Conservation (phyloP, 2,329 filamentous ascomycete species). For the Pseudogymnoascus sp. region DNA sequence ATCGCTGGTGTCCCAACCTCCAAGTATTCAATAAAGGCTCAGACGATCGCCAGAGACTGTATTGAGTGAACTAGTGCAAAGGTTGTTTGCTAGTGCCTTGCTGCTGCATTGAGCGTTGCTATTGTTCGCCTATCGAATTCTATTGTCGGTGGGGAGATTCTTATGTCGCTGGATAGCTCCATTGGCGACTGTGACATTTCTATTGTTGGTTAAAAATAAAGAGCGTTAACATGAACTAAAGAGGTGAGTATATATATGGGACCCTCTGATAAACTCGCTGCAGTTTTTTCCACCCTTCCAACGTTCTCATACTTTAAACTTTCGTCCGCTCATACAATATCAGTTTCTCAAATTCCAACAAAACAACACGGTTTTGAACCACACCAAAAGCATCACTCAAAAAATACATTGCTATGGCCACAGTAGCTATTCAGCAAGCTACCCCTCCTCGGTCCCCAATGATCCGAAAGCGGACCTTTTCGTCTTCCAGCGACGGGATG, state of each 20-base stretch:
- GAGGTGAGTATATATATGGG: neutral
- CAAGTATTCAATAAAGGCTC: neutral
- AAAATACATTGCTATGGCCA: constrained; percentile 5
- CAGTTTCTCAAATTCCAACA: neutral
- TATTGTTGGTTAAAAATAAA: neutral
- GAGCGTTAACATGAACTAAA: neutral
- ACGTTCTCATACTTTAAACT: neutral
- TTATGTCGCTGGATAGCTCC: neutral
- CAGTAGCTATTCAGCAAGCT: constrained; percentile 18
- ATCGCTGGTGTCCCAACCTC: neutral
- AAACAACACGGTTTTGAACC: neutral
- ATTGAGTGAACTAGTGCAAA: neutral
- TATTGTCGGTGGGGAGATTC: neutral
- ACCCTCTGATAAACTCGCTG: neutral
- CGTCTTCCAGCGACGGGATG: constrained; percentile 3
- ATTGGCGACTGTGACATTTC: neutral
- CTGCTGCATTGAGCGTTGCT: neutral
- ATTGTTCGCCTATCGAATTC: neutral
- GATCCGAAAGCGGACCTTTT: neutral
- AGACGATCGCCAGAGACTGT: neutral
- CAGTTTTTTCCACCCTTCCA: neutral
- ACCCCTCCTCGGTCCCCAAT: constrained; percentile 25
- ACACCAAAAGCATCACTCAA: neutral
- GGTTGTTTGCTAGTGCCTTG: neutral
- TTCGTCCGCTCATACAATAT: neutral